Evolutionary conservation across 1,284 basidiomycete species (phyloP), one percentile per base, ranked within the genome.

Genomic region (Apiotrichum akiyoshidainum): DNA sequence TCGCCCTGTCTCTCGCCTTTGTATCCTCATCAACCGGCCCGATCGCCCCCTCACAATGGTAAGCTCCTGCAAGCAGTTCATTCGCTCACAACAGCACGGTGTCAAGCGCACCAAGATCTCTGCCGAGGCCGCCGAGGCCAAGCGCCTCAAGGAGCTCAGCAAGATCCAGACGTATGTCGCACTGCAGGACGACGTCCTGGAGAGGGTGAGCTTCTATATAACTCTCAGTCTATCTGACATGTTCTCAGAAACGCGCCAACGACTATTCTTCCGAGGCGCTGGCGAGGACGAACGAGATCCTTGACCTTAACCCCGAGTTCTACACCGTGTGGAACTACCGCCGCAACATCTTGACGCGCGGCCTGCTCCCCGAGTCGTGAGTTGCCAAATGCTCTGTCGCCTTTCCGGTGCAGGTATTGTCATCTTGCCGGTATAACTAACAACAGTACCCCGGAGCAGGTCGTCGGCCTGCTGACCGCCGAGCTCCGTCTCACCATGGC

Each of bases 251-350:
- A 80, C 83, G 83, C 65, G 71, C 73, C 2, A 77, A 79, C 44
- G 87, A 89, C 55, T 87, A 84, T 81, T 84, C 86, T 52, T 72
- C 76, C 33, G 86, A 88, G 19, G 85, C 89, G 0, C 83, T 95
- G 35, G 81, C 83, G 21, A 79, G 86, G 47, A 93, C 90, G 2
- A 86, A 85, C n/a, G 81, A 81, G 34, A 76, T 93, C n/a, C 83
- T 94, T 11, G 84, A 87, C 60, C 66, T 87, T 54, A 93, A 94
- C 71, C 90, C 91, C 8, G 92, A 94, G 65, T 91, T 92, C 72
- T 95, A 94, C 75, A 92, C 92, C 1, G 80, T 90, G 47, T 96
- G 93, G 93, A 94, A 94, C 76, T 93, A 92, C 75, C 83, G 93
- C 46, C 82, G 92, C 33, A 80, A 84, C 51, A 91, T 94, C 62